Evolutionary conservation across 345 rosid species (phyloP).

Genomic region (Firmiana major): DNA sequence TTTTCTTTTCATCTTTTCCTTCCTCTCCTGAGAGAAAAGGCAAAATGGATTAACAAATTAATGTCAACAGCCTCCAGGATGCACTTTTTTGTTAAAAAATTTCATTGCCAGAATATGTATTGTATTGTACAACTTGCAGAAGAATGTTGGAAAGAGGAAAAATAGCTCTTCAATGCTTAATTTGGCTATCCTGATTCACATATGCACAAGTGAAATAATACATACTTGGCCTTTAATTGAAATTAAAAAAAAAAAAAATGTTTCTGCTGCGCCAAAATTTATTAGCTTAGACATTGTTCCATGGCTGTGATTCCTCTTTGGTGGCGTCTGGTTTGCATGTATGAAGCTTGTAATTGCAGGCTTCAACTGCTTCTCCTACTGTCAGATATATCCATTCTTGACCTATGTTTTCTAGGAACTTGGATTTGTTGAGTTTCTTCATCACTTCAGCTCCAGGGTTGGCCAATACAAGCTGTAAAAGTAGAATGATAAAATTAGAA

Average conservation of each 20-base stretch:
- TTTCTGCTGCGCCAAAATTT: neutral
- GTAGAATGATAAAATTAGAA: neutral
- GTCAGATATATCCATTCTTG: conserved; percentile 78
- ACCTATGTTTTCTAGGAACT: conserved; percentile 59
- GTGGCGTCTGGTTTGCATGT: conserved; percentile 32
- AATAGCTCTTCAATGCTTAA: conserved; percentile 10
- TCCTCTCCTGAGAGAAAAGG: too few relatives aligned
- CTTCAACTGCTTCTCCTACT: conserved; percentile 84
- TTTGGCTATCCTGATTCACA: neutral
- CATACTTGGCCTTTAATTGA: neutral
- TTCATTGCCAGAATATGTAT: conserved; percentile 6
- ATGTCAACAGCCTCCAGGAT: neutral
- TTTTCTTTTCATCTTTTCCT: too few relatives aligned
- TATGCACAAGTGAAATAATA: neutral
- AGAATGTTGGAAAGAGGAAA: conserved; percentile 20
- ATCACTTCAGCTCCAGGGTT: conserved; percentile 92
- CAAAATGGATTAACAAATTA: neutral
- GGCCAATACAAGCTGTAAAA: conserved; percentile 57
- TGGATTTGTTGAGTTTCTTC: conserved; percentile 82
- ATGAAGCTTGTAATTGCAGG: conserved; percentile 81
- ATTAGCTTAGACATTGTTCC: conserved; percentile 33
- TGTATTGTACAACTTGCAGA: conserved; percentile 5
- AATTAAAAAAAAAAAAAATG: neutral
- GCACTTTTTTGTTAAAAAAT: neutral
- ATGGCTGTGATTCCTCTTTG: conserved; percentile 33